Evolutionary conservation across 495 filamentous ascomycete genomes (phyloP).

Genomic region (Collariella sp.): DNA sequence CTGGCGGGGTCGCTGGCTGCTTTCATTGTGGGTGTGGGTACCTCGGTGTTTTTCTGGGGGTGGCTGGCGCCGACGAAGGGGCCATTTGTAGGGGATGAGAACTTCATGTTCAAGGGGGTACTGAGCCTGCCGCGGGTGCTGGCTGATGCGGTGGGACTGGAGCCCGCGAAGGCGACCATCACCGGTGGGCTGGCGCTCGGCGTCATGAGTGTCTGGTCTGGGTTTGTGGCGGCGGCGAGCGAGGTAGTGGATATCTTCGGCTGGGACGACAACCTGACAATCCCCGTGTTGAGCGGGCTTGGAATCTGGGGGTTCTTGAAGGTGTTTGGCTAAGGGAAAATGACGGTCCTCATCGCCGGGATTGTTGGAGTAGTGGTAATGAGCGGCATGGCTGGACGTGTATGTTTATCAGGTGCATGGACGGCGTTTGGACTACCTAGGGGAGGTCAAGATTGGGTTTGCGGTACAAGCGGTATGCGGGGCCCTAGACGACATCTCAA

Average conservation of each 20-base stretch:
- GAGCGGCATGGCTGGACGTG: not conserved
- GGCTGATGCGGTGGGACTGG: conserved; percentile 43
- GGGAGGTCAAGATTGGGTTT: not conserved
- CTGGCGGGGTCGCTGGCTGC: conserved; percentile 82
- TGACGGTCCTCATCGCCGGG: not conserved
- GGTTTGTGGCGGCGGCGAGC: conserved; percentile 74
- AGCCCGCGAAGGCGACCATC: conserved; percentile 39
- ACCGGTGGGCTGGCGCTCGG: conserved; percentile 69
- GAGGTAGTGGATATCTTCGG: conserved; percentile 87
- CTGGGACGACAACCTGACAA: conserved; percentile 96
- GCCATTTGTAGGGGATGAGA: conserved; percentile 55
- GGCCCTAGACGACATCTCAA: not conserved
- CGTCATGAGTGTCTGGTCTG: conserved; percentile 78
- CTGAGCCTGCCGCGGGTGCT: conserved; percentile 54
- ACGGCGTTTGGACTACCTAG: conserved; percentile 10
- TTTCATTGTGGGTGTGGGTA: conserved; percentile 67
- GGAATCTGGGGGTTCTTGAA: conserved; percentile 93
- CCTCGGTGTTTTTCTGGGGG: conserved; percentile 82
- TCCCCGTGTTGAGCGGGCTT: conserved; percentile 81
- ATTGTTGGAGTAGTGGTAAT: not conserved
- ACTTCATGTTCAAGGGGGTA: conserved; percentile 74
- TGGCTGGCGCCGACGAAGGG: conserved; percentile 63
- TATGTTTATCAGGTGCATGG: conserved; percentile 13
- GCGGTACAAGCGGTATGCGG: not conserved
- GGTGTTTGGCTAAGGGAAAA: conserved; percentile 58